Evolutionary conservation across 176 grass and related monocot species (phyloP), one percentile per base, ranked within the genome.

Genomic region (Oryza meridionalis): DNA sequence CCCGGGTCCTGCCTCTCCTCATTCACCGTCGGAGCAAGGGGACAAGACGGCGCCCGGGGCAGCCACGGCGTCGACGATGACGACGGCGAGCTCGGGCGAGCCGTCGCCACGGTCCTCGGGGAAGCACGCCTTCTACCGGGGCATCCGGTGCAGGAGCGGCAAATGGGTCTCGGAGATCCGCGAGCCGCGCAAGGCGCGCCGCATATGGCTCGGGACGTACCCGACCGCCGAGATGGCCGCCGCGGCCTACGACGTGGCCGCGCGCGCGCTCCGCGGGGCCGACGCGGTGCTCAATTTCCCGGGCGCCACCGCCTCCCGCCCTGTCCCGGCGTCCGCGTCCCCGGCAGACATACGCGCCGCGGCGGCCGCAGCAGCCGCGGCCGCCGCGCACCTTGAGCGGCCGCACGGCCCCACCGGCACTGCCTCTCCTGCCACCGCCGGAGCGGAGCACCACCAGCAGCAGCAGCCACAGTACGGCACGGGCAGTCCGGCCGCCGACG

Each of bases 81-180:
- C 59, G 46, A 37, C 83, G 72, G 70, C 77, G 32, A 88, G 81
- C 89, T 81, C 90, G 6, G 90, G 84, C 29, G 94, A 86, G 67
- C 14, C 46, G 0, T 82, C 83, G 22, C 88, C 79, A 33, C 62
- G 75, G 62, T 73, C 88, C 33, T 53, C 86, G 22, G 88, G 86
- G 78, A 92, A 85, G 86, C 88, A 94, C 84, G 90, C 81, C 11
- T 91, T 61, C 43, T 98, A 95, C 89, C 96, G 91, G 62, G 96
- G 96, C 80, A 89, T 98, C 73, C 93, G 96, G 58, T 80, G 88
- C 83, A 84, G 96, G 82, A 92, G 91, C 86, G 93, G 96, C 25
- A 98, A 95, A 77, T 98, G 96, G 96, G 96, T 98, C 31, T 98
- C 96, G 44, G 96, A 98, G 91, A 95, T 98, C 86, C 93, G 96